Base-by-base conservation (phyloP, 768 basidiomycete genomes). In the Multifurca ochricompacta region DNA sequence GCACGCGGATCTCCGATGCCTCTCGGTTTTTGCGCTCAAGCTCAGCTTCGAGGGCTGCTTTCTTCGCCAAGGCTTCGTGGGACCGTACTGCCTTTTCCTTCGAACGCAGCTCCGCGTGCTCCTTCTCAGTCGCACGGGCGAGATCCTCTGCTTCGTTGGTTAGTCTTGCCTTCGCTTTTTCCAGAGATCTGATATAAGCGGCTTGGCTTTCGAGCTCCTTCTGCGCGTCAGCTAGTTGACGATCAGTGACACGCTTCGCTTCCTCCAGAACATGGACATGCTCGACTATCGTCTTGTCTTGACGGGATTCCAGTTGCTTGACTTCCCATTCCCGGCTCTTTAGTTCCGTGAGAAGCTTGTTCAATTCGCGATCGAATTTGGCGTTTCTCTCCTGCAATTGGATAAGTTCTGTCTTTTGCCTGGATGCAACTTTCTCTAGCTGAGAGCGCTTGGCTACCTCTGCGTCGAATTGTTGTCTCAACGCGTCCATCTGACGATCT, bases 281-380 rank as follows among this genome's bases (percentile, higher is more conserved):
- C 68, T 98, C 94, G 40, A 98, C 93, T 55, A 96, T 94, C n/a
- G 90, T 96, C 73, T 94, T 97, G 73, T 97, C 91, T 65, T 96
- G 87, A 65, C 79, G 82, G 3, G 88, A 85, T 48, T 87, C 83
- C 8, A 97, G 71, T 59, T 94, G 87, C 60, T 83, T 88, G 59
- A 91, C 79, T 53, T 94, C 89, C 80, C 84, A 86, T 62, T 96
- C 90, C 44, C 85, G 81, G 39, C 75, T 76, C 65, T 89, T 85
- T 44, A 95, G 72, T 55, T 94, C 90, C 7, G 78, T 76, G n/a
- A 87, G 73, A 9, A 84, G 80, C 64, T 90, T 87, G 64, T 86
- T 85, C 34, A 94, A 74, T 14, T 91, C 91, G 10, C 82, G 76
- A 56, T 95, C 87, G 63, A 82, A 78, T 70, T 85, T 87, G 55